These are phyloP conservation scores for Solanum chiquidenum DNA, from an alignment of 257 asterid species.

Conservation along the genomic window DNA sequence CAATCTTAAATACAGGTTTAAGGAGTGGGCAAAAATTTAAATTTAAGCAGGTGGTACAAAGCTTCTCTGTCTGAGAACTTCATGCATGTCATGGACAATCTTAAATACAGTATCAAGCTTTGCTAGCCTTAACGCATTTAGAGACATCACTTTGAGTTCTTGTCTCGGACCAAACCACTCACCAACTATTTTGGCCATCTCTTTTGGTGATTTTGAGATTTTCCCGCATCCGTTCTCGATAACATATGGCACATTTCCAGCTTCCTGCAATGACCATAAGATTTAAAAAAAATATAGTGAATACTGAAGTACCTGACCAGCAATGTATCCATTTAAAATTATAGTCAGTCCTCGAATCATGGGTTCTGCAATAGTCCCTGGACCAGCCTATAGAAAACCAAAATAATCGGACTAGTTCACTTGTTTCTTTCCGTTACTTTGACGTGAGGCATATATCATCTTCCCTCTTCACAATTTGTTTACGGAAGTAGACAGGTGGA, in stretches of 20 bases:
- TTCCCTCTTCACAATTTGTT: too few species aligned
- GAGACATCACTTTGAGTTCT: neutral
- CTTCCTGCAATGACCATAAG: neutral
- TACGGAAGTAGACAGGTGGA: neutral
- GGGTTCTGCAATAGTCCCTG: conserved; percentile 93
- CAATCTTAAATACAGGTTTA: too few species aligned
- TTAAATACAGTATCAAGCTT: conserved; percentile 80
- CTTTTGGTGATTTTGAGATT: too few species aligned
- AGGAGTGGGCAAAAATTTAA: too few species aligned
- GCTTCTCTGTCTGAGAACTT: conserved; percentile 39
- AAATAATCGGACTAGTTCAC: neutral
- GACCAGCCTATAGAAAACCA: conserved; percentile 68
- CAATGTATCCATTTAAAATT: too few species aligned
- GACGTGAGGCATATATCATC: neutral
- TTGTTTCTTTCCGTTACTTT: neutral
- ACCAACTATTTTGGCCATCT: conserved; percentile 28
- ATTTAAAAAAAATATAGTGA: too few species aligned
- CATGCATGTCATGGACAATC: conserved; percentile 89
- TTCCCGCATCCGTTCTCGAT: too few species aligned
- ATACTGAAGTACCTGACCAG: too few species aligned
- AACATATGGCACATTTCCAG: neutral
- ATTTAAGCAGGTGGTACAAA: conserved; percentile 30
- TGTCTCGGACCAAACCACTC: conserved; percentile 82
- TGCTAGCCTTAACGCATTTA: conserved; percentile 56
- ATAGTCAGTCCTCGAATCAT: conserved; percentile 48